Percentiles rank a stretch among this genome's conserved stretches.
phyloP scores from a whole-genome alignment of 441 rosid species.

The Erysimum cheiri region DNA sequence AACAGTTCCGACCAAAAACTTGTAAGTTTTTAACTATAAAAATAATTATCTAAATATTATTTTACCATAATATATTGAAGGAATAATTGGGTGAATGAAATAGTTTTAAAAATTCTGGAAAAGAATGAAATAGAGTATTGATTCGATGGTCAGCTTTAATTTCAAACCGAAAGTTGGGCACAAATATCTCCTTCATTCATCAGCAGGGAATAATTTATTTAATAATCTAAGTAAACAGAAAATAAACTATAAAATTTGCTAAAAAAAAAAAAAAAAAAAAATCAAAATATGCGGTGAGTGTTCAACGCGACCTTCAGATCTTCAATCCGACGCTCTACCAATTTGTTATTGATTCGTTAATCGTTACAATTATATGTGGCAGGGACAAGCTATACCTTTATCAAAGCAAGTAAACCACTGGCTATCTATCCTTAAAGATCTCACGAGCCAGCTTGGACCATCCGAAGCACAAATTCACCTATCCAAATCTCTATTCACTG shows the following conservation, averaged over 20 bases:
- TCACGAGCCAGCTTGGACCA: conserved; percentile 50
- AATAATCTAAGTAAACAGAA: not conserved
- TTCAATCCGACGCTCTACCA: conserved; percentile 44
- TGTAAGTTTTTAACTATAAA: conserved; percentile 45
- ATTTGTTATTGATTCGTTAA: not conserved
- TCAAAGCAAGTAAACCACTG: conserved; percentile 60
- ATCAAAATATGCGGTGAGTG: conserved; percentile 62
- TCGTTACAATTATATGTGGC: conserved; percentile 24
- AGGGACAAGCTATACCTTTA: conserved; percentile 62
- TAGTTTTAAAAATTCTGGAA: not conserved
- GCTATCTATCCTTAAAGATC: conserved; percentile 35
- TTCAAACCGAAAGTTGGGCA: not conserved
- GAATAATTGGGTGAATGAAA: no score
- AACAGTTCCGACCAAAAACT: conserved; percentile 48
- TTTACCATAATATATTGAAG: not conserved
- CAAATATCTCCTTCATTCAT: not conserved
- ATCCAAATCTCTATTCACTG: conserved; percentile 56
- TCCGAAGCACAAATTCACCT: conserved; percentile 47
- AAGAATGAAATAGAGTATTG: not conserved
- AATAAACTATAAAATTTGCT: no score
- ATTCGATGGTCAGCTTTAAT: conserved; percentile 2
- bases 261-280: no score
- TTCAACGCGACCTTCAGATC: conserved; percentile 65
- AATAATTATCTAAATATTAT: not conserved
- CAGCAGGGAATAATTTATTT: not conserved